Evolutionary conservation across 306 rosid species (phyloP).

Genomic region (Castanea crenata): DNA sequence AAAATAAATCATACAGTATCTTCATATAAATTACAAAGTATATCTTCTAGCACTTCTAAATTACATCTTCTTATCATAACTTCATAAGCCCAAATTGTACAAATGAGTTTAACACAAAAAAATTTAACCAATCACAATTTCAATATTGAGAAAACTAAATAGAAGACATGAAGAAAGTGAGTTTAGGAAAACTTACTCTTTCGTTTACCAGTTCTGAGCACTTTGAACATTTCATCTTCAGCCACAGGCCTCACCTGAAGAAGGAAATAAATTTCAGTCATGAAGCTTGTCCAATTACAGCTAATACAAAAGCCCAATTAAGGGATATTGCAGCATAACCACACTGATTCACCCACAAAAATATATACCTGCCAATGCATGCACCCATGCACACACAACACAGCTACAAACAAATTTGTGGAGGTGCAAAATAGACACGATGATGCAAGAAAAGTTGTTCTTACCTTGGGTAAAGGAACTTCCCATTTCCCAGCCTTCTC

Average conservation of each 20-base stretch:
- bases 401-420: background rate
- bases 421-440: background rate
- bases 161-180: background rate
- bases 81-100: background rate
- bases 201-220: constrained; percentile 77
- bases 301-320: background rate
- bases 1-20: background rate
- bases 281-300: background rate
- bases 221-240: constrained; percentile 95
- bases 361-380: no score
- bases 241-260: constrained; percentile 88
- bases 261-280: background rate
- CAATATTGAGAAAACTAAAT: background rate
- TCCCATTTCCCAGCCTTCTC: constrained; percentile 98
- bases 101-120: background rate
- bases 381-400: no score
- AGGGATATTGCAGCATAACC: no score
- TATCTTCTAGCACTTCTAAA: background rate
- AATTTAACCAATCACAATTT: background rate
- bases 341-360: no score
- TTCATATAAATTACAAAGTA: background rate
- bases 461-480: constrained; percentile 92
- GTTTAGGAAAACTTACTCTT: constrained; percentile 53
- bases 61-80: background rate
- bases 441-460: background rate